Base-by-base conservation (phyloP, 257 asterid genomes). In the Solanum megistacrolobum region DNA sequence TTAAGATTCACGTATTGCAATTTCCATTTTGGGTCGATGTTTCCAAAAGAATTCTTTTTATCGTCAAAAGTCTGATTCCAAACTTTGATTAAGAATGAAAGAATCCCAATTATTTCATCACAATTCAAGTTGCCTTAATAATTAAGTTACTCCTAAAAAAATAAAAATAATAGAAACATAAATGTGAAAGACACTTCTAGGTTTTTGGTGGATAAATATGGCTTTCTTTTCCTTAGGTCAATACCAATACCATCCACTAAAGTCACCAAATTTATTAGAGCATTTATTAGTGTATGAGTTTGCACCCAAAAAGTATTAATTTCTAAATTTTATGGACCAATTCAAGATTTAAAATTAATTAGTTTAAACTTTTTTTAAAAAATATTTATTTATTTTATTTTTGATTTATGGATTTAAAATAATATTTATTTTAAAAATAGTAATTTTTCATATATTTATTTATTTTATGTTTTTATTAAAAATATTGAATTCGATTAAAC, bases 31-130 rank as follows among this genome's bases (percentile, higher is more conserved):
- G 6, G 29, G 3, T 8, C 12, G 6, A 9, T 0, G 13, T 9
- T 60, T 21, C 29, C 12, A 8, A 60, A 60, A 9, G 29, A 23
- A 23, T 21, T 60, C 3, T 60, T 60, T 60, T 60, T 4, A 21
- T 9, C 0, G 3, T 23, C 13, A 9, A 0, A 9, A 23, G 6
- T 58, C 29, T 3, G 1, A 60, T n/a, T 60, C 2, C 0, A 0
- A 0, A 4, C 27, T 60, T 0, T 23, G 2, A 23, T 23, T 9
- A 60, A 23, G 12, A 60, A 60, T 0, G 27, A 23, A 60, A 60
- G 29, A 60, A 60, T 21, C 27, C 0, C 13, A 60, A 60, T 0
- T 1, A 60, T 60, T 60, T 60, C 27, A 9, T 9, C 13, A 3
- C 5, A 23, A 60, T 21, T 20, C 68, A 21, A 8, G 0, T 60